Evolutionary conservation across 2,329 filamentous ascomycete species (phyloP).

Genomic region (Geosmithia flava): DNA sequence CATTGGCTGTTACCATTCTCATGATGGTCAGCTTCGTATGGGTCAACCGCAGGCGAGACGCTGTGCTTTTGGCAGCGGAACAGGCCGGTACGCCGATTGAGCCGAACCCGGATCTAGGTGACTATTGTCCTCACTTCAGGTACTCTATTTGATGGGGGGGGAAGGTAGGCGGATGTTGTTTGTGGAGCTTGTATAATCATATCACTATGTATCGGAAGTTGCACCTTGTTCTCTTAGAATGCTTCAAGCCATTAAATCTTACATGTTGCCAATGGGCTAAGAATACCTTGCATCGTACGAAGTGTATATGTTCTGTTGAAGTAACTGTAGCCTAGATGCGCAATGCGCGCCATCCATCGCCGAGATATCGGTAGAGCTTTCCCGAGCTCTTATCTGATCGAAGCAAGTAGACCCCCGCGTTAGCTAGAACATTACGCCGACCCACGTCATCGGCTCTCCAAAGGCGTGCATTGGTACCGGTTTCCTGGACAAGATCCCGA

Average conservation of each 20-base stretch:
- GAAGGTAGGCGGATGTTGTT: neutral
- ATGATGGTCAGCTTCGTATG: slow-evolving; percentile 11
- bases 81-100: slow-evolving; percentile 9
- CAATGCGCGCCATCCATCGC: too few relatives aligned
- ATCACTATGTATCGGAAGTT: too few relatives aligned
- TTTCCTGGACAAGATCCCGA: neutral
- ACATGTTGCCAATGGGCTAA: too few relatives aligned
- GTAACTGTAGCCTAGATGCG: too few relatives aligned
- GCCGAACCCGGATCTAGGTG: slow-evolving; percentile 11
- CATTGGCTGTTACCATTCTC: slow-evolving; percentile 9
- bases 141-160: slow-evolving; percentile 7
- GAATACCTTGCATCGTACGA: too few relatives aligned
- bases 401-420: neutral
- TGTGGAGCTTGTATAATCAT: neutral
- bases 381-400: neutral
- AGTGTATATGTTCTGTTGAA: too few relatives aligned
- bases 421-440: neutral
- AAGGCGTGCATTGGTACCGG: neutral
- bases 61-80: slow-evolving; percentile 9
- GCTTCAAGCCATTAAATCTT: too few relatives aligned
- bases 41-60: slow-evolving; percentile 12
- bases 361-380: neutral
- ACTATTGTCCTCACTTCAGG: slow-evolving; percentile 13
- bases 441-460: neutral
- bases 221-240: too few relatives aligned